Evolutionary conservation across 352 stramenopile genomes (phyloP).

Genomic region (Phytophthora idaei): DNA sequence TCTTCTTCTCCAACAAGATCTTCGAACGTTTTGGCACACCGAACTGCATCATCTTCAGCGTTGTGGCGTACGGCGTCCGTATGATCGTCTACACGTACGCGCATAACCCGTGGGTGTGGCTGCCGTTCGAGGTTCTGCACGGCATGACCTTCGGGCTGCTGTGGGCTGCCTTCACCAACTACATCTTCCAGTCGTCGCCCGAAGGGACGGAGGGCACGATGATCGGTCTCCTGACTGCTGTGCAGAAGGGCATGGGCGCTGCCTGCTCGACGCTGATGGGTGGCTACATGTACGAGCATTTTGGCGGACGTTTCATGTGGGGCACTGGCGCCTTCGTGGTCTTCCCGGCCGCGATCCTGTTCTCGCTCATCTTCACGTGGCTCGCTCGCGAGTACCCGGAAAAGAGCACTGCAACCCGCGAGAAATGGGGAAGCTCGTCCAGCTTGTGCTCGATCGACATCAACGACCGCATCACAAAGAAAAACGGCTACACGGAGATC

Average conservation of each 20-base stretch:
- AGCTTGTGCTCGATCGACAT: conserved; percentile 41
- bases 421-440: conserved; percentile 38
- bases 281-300: conserved; percentile 76
- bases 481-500: conserved; percentile 33
- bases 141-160: conserved; percentile 73
- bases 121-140: conserved; percentile 73
- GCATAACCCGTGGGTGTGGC: conserved; percentile 62
- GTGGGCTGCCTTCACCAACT: conserved; percentile 82
- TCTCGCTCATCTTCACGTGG: conserved; percentile 53
- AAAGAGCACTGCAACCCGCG: conserved; percentile 31
- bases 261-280: conserved; percentile 66
- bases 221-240: conserved; percentile 66
- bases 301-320: conserved; percentile 67
- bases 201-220: conserved; percentile 72
- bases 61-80: conserved; percentile 60
- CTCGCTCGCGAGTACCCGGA: conserved; percentile 44
- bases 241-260: conserved; percentile 73
- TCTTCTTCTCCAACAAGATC: conserved; percentile 78
- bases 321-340: conserved; percentile 51
- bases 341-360: conserved; percentile 52
- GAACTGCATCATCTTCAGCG: conserved; percentile 53
- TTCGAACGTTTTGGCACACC: conserved; percentile 64
- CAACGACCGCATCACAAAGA: conserved; percentile 36
- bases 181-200: conserved; percentile 69
- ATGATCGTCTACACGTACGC: conserved; percentile 71